Conservation (phyloP, 2,329 filamentous ascomycete species). For the Colletotrichum nymphaeae region DNA sequence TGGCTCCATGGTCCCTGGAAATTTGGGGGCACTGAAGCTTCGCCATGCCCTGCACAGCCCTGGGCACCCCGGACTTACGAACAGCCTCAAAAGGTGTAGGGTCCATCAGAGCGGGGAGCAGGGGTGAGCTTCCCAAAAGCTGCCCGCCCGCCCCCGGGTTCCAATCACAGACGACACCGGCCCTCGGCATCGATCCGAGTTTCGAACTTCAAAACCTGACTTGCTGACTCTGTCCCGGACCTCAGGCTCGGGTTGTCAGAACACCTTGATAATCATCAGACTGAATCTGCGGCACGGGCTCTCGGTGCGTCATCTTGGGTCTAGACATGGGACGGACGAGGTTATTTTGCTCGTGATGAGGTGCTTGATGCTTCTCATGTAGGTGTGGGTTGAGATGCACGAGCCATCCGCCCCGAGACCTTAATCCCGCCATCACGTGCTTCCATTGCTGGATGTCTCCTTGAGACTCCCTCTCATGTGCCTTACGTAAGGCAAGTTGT, state of each 20-base stretch:
- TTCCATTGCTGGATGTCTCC: not conserved
- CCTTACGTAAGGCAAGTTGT: not conserved
- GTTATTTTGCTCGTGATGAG: not conserved
- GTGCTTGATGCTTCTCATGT: not conserved
- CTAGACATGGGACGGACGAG: not conserved
- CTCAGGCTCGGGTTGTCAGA: not conserved
- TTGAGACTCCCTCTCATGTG: no score
- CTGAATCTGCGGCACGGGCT: not conserved
- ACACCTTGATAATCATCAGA: not conserved
- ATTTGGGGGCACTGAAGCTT: conserved; percentile 20
- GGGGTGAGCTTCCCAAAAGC: conserved; percentile 16
- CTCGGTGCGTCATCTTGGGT: not conserved
- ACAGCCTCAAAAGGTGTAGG: not conserved
- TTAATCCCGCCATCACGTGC: not conserved
- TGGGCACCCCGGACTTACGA: conserved; percentile 10
- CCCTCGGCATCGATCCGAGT: conserved; percentile 12
- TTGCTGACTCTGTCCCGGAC: not conserved
- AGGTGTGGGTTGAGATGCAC: not conserved
- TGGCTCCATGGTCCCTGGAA: conserved; percentile 18
- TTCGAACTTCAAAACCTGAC: not conserved
- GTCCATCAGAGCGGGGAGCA: not conserved
- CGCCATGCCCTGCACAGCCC: conserved; percentile 25
- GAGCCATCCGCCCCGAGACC: not conserved
- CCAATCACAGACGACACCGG: not conserved
- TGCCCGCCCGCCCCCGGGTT: not conserved